These are phyloP conservation scores for Dissophora globulifera DNA, from an alignment of 192 early-diverging fungal genomes.

Conservation along the genomic window DNA sequence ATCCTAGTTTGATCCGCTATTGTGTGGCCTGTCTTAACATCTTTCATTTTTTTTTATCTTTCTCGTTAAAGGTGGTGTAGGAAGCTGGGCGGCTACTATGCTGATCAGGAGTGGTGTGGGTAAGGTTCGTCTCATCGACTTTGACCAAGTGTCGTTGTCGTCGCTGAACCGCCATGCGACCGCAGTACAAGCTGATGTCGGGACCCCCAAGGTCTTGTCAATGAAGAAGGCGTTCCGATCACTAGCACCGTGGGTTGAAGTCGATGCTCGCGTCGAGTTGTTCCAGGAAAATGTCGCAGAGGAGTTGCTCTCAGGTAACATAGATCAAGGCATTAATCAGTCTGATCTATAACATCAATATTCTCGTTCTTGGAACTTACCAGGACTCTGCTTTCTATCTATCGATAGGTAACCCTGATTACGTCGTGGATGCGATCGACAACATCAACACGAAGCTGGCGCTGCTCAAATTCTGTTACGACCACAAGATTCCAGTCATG, in stretches of 20 bases:
- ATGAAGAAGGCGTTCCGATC: slow-evolving; percentile 77
- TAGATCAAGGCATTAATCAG: not conserved
- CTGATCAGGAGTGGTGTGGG: slow-evolving; percentile 89
- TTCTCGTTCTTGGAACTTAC: too few relatives aligned
- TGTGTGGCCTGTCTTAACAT: too few relatives aligned
- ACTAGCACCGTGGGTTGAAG: slow-evolving; percentile 80
- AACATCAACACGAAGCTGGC: slow-evolving; percentile 95
- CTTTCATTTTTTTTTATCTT: not conserved
- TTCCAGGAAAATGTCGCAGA: slow-evolving; percentile 77
- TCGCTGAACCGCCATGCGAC: slow-evolving; percentile 96
- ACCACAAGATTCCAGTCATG: slow-evolving; percentile 80
- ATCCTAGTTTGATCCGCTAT: too few relatives aligned
- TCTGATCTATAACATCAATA: too few relatives aligned
- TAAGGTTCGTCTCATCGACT: slow-evolving; percentile 91
- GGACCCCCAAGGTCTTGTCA: slow-evolving; percentile 84
- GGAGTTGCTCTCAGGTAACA: slow-evolving; percentile 73
- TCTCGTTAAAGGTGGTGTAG: slow-evolving; percentile 76
- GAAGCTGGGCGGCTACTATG: slow-evolving; percentile 91
- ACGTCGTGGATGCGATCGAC: slow-evolving; percentile 92
- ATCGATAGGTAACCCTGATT: slow-evolving; percentile 70
- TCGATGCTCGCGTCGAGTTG: slow-evolving; percentile 83
- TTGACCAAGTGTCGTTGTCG: slow-evolving; percentile 96
- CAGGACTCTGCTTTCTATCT: too few relatives aligned
- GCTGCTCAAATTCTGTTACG: slow-evolving; percentile 86
- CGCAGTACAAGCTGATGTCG: slow-evolving; percentile 89